A percentile compares a stretch with the other conserved stretches of the same genome.
phyloP scores from a whole-genome alignment of 257 asterid genomes.

The Solanum infundibuliforme region DNA sequence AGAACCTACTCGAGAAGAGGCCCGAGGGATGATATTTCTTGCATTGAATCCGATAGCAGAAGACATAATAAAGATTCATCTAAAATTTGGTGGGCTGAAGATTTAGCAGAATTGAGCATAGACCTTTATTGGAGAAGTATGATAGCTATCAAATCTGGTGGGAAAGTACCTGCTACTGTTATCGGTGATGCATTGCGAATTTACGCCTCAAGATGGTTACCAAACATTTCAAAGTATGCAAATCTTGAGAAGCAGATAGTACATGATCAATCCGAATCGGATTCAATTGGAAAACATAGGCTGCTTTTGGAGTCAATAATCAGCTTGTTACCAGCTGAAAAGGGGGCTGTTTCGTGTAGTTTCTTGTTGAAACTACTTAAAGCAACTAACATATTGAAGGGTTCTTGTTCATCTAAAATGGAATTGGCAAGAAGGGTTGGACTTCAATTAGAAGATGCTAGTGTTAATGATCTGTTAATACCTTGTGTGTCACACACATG shows the following conservation, averaged over 20 bases:
- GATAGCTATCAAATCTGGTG: slow-evolving; percentile 71
- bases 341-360: slow-evolving; percentile 62
- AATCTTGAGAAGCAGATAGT: slow-evolving; percentile 15
- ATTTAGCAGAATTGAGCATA: slow-evolving; percentile 62
- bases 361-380: slow-evolving; percentile 66
- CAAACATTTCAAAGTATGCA: slow-evolving; percentile 29
- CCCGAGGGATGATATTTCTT: slow-evolving; percentile 37
- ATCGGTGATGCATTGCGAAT: slow-evolving; percentile 67
- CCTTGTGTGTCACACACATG: slow-evolving; percentile 32
- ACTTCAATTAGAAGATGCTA: slow-evolving; percentile 69
- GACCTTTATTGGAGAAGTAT: slow-evolving; percentile 88
- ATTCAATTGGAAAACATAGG: slow-evolving; percentile 39
- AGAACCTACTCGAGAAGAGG: slow-evolving; percentile 52
- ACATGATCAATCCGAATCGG: slow-evolving; percentile 1
- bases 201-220: slow-evolving; percentile 71
- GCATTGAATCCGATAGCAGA: slow-evolving; percentile 46
- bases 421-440: slow-evolving; percentile 59
- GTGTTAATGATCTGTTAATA: slow-evolving; percentile 51
- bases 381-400: slow-evolving; percentile 59
- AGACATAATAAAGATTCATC: slow-evolving; percentile 18
- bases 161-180: slow-evolving; percentile 44
- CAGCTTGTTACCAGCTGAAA: slow-evolving; percentile 68
- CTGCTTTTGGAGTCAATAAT: slow-evolving; percentile 69
- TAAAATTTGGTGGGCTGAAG: slow-evolving; percentile 89
- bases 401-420: slow-evolving; percentile 55